Evolutionary conservation across 192 early-diverging fungal genomes (phyloP), one percentile per base, ranked within the genome.

Genomic region (Geranomyces michiganensis): DNA sequence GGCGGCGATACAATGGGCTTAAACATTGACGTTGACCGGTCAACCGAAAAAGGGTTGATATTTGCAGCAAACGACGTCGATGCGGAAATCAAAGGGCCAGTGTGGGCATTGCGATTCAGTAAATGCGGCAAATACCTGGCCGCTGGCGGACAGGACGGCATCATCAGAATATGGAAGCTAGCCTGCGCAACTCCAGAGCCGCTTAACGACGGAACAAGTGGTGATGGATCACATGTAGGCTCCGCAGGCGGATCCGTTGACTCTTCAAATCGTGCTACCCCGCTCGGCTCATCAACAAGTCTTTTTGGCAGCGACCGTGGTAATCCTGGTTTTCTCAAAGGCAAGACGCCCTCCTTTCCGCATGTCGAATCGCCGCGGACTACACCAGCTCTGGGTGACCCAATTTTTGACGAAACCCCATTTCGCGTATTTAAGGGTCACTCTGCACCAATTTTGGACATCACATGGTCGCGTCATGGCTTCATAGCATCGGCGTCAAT

Each of bases 51-150:
- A 8, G 58, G 58, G 15, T 7, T 60, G 17, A 70, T 55, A n/a
- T 73, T 64, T 74, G 65, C 51, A 62, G 62, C 31, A 21, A 58
- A 41, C 0, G 70, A 72, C 33, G 82, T 66, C 22, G 75, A 73
- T 53, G 73, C 68, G 0, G 77, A 77, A 47, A 53, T 78, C 56
- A 70, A 72, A 48, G 67, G 78, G 26, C 75, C 91, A 0, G 75
- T 94, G 27, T 95, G 92, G 91, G 75, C 86, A 8, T 78, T 92
- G 78, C 80, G 90, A 56, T 94, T 94, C 65, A 94, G 91, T 73
- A 81, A 87, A 33, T 88, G 88, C 78, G 93, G 93, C 24, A 77
- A 77, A 70, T 94, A 91, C 72, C 63, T 94, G 65, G 93, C 92
- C n/a, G 80, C 82, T 9, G 93, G 89, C 68, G 90, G 92, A n/a